Base-by-base conservation (phyloP, 179 eudicot species). In the Silene noctiflora region DNA sequence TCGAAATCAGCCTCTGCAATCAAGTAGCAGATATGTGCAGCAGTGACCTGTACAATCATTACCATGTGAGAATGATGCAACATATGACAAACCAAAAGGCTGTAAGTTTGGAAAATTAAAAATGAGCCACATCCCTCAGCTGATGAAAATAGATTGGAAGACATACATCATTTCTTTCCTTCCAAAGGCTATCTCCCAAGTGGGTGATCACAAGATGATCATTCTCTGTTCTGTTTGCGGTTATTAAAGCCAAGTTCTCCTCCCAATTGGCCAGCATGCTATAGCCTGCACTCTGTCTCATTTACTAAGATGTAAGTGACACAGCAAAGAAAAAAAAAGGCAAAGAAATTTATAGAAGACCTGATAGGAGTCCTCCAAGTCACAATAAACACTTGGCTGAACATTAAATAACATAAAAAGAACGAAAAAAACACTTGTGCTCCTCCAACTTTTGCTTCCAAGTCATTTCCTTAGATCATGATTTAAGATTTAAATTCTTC, bases 21-120 rank as follows among this genome's bases (percentile, higher is more conserved):
- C 81, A 95, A 79, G 83, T 95, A 95, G 87, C 99, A 95, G 73
- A 89, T 91, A 83, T 95, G 99, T 53, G 97, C 99, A 67, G 97
- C 97, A 73, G 83, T 83, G 69, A 93, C 88, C 98, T 93, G 90
- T 48, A 71, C 42, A 55, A 73, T 19, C 19, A 46, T 3, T 42
- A 76, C 70, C 70, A 62, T 35, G 48, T 75, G 66, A 81, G 74
- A 63, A 76, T 4, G 70, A n/a, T n/a, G n/a, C n/a, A n/a, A n/a
- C n/a, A n/a, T n/a, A n/a, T n/a, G n/a, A n/a, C n/a, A n/a, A n/a
- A n/a, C n/a, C n/a, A n/a, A n/a, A n/a, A n/a, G n/a, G n/a, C n/a
- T n/a, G n/a, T n/a, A n/a, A n/a, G n/a, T n/a, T n/a, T n/a, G n/a
- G n/a, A n/a, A n/a, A n/a, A n/a, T n/a, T n/a, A n/a, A n/a, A n/a